A percentile compares a stretch with the other conserved stretches of the same genome.
Conservation (phyloP, 257 asterid species). For the Perilla frutescens region DNA sequence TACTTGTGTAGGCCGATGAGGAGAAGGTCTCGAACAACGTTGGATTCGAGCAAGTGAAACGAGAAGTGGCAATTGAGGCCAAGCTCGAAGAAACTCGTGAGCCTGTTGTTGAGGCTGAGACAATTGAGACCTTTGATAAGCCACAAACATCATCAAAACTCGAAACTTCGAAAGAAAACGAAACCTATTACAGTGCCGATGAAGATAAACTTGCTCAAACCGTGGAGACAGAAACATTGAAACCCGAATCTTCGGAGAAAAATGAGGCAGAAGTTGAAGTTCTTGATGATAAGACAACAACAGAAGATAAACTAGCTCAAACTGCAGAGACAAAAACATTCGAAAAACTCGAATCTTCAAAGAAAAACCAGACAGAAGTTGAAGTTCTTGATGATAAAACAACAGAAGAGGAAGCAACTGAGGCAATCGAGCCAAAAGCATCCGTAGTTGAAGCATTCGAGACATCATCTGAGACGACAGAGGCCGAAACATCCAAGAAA, state of each 20-base stretch:
- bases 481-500: slow-evolving; percentile 8
- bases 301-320: too few relatives aligned
- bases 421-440: not conserved
- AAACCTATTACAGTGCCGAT: too few relatives aligned
- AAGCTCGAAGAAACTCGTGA: slow-evolving; percentile 17
- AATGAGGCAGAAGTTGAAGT: not conserved
- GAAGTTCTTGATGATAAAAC: slow-evolving; percentile 13
- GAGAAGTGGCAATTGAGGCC: not conserved
- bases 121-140: not conserved
- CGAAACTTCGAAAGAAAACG: not conserved
- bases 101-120: slow-evolving; percentile 11
- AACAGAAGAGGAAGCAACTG: not conserved
- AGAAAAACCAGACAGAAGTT: not conserved
- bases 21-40: not conserved
- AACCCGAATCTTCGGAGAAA: not conserved
- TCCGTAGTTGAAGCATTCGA: not conserved
- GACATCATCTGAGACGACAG: not conserved
- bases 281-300: slow-evolving; percentile 7
- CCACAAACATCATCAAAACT: not conserved
- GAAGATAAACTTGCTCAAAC: not conserved
- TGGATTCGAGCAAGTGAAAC: too few relatives aligned
- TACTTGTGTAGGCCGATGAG: slow-evolving; percentile 26
- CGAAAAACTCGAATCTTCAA: not conserved
- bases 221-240: not conserved
- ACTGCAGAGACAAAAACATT: not conserved